Evolutionary conservation across 2,329 filamentous ascomycete species (phyloP).

Genomic region (Westerdykella ornata): DNA sequence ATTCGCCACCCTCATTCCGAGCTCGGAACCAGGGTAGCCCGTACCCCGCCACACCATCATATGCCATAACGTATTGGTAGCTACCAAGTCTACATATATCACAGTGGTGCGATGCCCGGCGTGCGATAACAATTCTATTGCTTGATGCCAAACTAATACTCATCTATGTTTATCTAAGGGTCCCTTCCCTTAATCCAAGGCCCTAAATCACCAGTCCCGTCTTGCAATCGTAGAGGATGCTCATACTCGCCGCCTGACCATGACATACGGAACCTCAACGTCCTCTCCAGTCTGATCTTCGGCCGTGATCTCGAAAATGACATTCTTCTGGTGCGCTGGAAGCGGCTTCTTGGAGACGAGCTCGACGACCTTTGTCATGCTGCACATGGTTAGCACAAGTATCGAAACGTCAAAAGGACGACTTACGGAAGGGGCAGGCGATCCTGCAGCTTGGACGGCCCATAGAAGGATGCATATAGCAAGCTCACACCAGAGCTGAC

Average conservation of each 20-base stretch:
- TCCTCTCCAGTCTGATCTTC: constrained; percentile 87
- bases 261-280: constrained; percentile 94
- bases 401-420: background rate
- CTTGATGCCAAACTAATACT: constrained; percentile 6
- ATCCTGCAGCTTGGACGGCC: constrained; percentile 74
- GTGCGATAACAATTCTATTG: constrained; percentile 6
- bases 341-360: constrained; percentile 87
- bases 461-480: constrained; percentile 90
- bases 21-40: constrained; percentile 12
- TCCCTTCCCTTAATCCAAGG: constrained; percentile 2
- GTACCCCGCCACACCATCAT: constrained; percentile 5
- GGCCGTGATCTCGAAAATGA: constrained; percentile 90
- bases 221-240: background rate
- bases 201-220: constrained; percentile 1
- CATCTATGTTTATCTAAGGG: constrained; percentile 13
- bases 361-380: constrained; percentile 82
- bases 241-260: constrained; percentile 62
- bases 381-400: constrained; percentile 38
- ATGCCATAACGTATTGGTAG: too few species aligned
- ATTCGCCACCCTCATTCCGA: constrained; percentile 10
- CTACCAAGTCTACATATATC: too few species aligned
- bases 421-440: constrained; percentile 64
- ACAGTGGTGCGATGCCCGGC: too few species aligned
- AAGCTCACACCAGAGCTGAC: constrained; percentile 95
- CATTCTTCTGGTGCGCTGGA: constrained; percentile 83